Base-by-base conservation (phyloP, 805 yeast genomes). In the Tetrapisispora arboricola region DNA sequence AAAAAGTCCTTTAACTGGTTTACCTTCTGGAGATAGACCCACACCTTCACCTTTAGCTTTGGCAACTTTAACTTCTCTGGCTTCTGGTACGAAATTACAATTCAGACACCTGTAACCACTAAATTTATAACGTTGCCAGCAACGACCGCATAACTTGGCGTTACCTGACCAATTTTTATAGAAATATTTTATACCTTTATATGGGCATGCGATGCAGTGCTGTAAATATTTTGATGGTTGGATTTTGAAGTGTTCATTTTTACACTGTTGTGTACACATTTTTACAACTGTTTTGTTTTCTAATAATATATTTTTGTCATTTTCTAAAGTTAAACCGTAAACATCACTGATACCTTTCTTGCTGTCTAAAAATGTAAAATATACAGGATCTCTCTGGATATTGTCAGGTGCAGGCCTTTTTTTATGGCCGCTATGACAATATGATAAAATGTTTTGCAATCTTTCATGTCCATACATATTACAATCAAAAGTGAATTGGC, bases 151-250 rank as follows among this genome's bases (percentile, higher is more conserved):
- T 9, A 53, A 39, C 21, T 50, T 45, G 27, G 45, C 44, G 13
- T 44, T 47, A 4, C 59, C 59, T 15, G 54, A 43, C 57, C 57
- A 53, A 39, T 53, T 57, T 21, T 46, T 48, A 38, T 54, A 54
- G 34, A 48, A 53, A 32, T 52, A 48, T 28, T 50, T 44, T 1
- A 48, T 49, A 17, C 59, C 57, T 18, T 48, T 46, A 12, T 48
- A 44, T 3, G 52, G 47, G 25, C 59, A 54, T 3, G 57, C 57
- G 29, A 46, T 41, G 39, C 59, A 54, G 22, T 46, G 46, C 18
- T 53, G 52, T 13, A 50, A 35, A 34, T 43, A 42, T 27, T 48
- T 52, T 9, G 49, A 44, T 6, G 43, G 41, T 1, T 48, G 42
- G 22, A 47, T 26, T 30, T 44, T 48, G 3, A 44, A 49, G 31